Evolutionary conservation across 306 rosid species (phyloP).

Genomic region (Lagenaria siceraria): DNA sequence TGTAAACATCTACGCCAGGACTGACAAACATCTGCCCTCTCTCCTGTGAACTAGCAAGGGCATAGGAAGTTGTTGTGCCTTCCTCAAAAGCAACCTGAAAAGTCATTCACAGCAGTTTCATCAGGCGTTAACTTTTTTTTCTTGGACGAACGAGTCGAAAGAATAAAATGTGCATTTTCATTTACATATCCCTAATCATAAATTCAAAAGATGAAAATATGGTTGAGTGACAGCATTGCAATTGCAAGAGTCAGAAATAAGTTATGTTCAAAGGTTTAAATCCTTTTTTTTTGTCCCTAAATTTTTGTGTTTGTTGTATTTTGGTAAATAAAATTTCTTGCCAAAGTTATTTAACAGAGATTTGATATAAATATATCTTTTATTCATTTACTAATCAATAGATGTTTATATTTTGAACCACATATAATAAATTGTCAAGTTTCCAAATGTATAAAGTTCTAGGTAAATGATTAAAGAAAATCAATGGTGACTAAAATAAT

Average conservation of each 20-base stretch:
- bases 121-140: not conserved
- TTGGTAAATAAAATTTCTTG: too few species aligned
- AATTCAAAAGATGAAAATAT: not conserved
- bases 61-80: conserved; percentile 85
- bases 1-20: conserved; percentile 77
- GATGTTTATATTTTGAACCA: not conserved
- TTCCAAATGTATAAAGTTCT: not conserved
- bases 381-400: not conserved
- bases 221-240: not conserved
- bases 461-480: not conserved
- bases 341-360: not conserved
- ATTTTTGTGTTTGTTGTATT: not conserved
- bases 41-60: conserved; percentile 81
- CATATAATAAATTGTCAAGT: not conserved
- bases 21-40: conserved; percentile 85
- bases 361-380: not conserved
- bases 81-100: conserved; percentile 92
- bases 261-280: not conserved
- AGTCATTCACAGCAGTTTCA: conserved; percentile 10
- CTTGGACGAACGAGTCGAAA: not conserved
- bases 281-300: not conserved
- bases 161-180: not conserved
- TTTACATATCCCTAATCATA: too few species aligned
- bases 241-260: not conserved
- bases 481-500: not conserved